Base-by-base conservation (phyloP, 2,329 filamentous ascomycete genomes). In the Exophiala spinifera region DNA sequence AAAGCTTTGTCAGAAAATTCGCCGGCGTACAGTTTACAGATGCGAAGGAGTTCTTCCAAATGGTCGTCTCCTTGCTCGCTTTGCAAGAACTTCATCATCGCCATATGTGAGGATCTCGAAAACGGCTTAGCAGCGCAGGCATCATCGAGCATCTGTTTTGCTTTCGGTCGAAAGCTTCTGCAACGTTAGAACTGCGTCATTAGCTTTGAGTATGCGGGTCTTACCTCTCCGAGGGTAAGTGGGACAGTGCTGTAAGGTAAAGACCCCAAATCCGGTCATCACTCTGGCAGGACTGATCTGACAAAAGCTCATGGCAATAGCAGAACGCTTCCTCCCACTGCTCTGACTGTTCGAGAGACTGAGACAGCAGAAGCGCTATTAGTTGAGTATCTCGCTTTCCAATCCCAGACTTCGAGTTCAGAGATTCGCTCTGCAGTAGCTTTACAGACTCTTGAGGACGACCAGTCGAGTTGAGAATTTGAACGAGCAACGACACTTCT, bases 181-280 rank as follows among this genome's bases (percentile, higher is more conserved):
- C 2, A 19, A 46, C 19, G 40, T 55, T 34, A 57, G 55, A 40
- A 4, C 6, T n/a, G 3, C n/a, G 2, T 3, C 13, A 21, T 7
- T 43, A 15, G 19, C 33, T 10, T 10, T 10, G 11, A n/a, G 31
- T 21, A 17, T 17, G n/a, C 21, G 17, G 10, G 20, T 28, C 31
- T 42, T 61, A 57, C 66, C 52, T 52, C 4, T 49, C 44, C 34
- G 37, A 25, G 31, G 42, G 14, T 11, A 15, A 53, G 31, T 69
- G 67, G 17, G 66, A 64, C 13, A 66, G 65, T 11, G 71, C 66
- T 15, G 59, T 62, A 10, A 75, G 57, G 46, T 77, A 63, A 11
- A 75, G 62, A n/a, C 65, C 67, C 76, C 76, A 78, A 15, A 76
- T 68, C 40, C 65, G 68, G 71, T 75, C 76, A 50, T 77, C 74